phyloP scores from a whole-genome alignment of 2,329 filamentous ascomycete species.

The Chaetothyriales sp. region DNA sequence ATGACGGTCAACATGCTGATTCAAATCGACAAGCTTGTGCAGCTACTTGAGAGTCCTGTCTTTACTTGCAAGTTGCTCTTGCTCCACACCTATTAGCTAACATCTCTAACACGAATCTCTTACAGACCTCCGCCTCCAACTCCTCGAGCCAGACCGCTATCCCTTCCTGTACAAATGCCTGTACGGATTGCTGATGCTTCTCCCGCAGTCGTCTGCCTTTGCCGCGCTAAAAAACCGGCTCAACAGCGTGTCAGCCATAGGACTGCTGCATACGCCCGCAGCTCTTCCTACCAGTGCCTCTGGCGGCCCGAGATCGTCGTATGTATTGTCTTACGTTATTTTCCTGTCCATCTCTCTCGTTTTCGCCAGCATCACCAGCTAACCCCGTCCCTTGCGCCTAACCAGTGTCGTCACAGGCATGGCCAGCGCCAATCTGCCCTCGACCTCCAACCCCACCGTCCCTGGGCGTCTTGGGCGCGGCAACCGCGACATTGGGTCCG shows the following conservation, averaged over 20 bases:
- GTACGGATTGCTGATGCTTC: constrained; percentile 90
- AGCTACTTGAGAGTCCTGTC: constrained; percentile 89
- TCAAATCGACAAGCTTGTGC: constrained; percentile 95
- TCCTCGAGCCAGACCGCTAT: constrained; percentile 88
- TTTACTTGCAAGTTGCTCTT: constrained; percentile 64
- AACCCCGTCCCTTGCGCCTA: background rate
- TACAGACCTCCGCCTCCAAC: constrained; percentile 77
- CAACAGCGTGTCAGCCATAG: constrained; percentile 94
- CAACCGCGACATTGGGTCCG: constrained; percentile 7
- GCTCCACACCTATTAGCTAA: constrained; percentile 5
- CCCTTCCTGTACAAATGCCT: constrained; percentile 95
- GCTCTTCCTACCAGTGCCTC: constrained; percentile 21
- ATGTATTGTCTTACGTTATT: constrained; percentile 6
- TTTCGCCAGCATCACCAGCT: background rate
- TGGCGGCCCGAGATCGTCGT: constrained; percentile 14
- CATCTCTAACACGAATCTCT: constrained; percentile 3
- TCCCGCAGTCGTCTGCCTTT: constrained; percentile 96
- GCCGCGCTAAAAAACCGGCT: constrained; percentile 90
- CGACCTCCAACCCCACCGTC: constrained; percentile 2
- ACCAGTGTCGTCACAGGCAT: constrained; percentile 11
- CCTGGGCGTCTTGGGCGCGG: constrained; percentile 7
- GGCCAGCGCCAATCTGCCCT: background rate
- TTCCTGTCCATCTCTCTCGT: constrained; percentile 3
- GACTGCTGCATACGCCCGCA: constrained; percentile 73
- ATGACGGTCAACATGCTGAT: constrained; percentile 99